Evolutionary conservation across 2,329 filamentous ascomycete species (phyloP).

Genomic region (Ploettnerulaceae sp.): DNA sequence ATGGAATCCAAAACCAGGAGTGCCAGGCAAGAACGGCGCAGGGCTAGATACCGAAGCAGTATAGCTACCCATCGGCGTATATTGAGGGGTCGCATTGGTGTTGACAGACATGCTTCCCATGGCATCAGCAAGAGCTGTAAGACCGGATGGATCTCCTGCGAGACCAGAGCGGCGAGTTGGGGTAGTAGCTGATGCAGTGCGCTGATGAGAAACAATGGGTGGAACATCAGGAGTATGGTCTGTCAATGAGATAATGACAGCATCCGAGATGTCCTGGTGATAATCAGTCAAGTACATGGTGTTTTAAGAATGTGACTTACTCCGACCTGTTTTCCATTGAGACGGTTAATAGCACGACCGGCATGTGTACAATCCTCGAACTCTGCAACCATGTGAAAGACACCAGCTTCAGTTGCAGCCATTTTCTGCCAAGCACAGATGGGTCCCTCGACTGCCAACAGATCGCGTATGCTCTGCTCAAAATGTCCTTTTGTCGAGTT

Average conservation of each 20-base stretch:
- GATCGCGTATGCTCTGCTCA: constrained; percentile 38
- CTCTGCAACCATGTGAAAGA: constrained; percentile 34
- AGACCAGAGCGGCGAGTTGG: constrained; percentile 10
- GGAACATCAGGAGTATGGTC: constrained; percentile 4
- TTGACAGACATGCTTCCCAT: constrained; percentile 5
- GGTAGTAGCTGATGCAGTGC: neutral
- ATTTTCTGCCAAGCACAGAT: constrained; percentile 48
- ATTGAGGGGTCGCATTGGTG: neutral
- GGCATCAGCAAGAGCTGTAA: neutral
- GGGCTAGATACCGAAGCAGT: neutral
- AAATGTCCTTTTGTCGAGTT: constrained; percentile 26
- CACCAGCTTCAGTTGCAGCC: constrained; percentile 38
- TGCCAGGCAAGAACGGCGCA: neutral
- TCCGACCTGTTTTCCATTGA: constrained; percentile 2
- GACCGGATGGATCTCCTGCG: neutral
- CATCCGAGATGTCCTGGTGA: neutral
- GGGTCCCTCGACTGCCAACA: constrained; percentile 45
- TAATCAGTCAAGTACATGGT: neutral
- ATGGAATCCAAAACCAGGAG: neutral
- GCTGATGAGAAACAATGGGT: neutral
- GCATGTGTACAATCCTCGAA: constrained; percentile 9
- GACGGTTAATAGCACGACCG: constrained; percentile 1
- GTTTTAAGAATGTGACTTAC: neutral
- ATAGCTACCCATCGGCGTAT: neutral
- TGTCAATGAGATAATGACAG: neutral